Evolutionary conservation across 768 basidiomycete species (phyloP), one percentile per base, ranked within the genome.

Genomic region (Boletus rubroflammeus): DNA sequence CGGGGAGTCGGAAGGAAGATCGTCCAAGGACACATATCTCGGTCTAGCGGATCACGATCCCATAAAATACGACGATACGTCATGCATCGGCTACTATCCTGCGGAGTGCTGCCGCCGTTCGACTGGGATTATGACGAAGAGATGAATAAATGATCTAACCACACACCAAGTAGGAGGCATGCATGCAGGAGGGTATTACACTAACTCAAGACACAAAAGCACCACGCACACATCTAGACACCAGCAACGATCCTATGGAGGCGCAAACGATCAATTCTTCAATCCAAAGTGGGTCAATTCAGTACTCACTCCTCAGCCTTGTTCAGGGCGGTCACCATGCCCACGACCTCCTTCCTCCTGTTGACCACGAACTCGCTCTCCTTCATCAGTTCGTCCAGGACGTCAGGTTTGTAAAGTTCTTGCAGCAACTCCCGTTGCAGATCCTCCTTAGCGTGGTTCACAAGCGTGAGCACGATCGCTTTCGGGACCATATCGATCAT

Each of bases 401-500:
- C 93, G 13, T 98, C 96, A 14, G 94, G 87, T 72, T 97, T 96
- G 79, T 99, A 99, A 25, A 99, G 80, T 75, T 98, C 91, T 68
- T 97, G 92, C 49, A 99, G 74, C 38, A 99, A 80, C 72, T 97
- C 95, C 56, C 86, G 81, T 75, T 99, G 97, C 55, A 99, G 76
- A 70, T 91, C 85, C 74, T 98, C 97, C 73, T 97, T 98, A 55
- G 95, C 86, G 72, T 86, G 85, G 67, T 85, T 88, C 47, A 99
- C 96, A 34, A 98, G 83, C 15, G 92, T 98, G 59, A 90, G 75
- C 10, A 89, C 84, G 68, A 97, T 93, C 17, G 92, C 92, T 72
- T 99, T 99, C 8, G 96, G 96, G 25, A 98, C 91, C 93, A 97
- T 97, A 73, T 98, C 96, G 65, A 98, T 98, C 90, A 98, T 93